Base-by-base conservation (phyloP, 2,329 filamentous ascomycete species). In the Podosphaera fusca region DNA sequence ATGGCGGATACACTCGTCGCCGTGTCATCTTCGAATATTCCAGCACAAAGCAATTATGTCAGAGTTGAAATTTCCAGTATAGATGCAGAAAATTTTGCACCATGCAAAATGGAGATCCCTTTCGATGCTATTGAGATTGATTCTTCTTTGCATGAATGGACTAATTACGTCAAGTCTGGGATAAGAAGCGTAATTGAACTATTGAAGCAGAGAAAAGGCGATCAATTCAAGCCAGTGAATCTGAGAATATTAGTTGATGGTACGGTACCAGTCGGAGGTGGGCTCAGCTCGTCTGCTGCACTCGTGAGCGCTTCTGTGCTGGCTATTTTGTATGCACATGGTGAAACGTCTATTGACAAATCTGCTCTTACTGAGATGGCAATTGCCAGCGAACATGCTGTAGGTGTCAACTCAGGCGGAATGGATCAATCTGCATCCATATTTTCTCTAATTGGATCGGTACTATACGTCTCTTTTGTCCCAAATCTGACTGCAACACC, bases 371-470 rank as follows among this genome's bases (percentile, higher is more conserved):
- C 90, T 1, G 89, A 96, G 71, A 76, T 96, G 55, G 89, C 92
- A 30, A 90, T 98, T 63, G 87, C 95, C 42, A 94, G 88, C 51
- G 92, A 98, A 72, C 81, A 92, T 58, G 83, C 85, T 14, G 92
- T 96, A 3, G 92, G 92, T 55, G 92, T 98, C 64, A 96, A 96
- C 71, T 94, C 88, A 4, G 92, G 92, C 69, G 92, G 89, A 57
- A 96, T 98, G 92, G 92, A 98, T 67, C 92, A 98, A 72, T 83
- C 88, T 12, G 92, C 92, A 38, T 96, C 90, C 0, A 90, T 98
- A 61, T 92, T 98, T 70, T 90, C 88, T 0, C 77, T 87, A 64
- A 81, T 82, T 62, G 89, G 87, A 55, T 86, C 85, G 45, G 88
- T 92, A 8, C 79, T 95, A 49, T 89, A 94, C 67, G 90, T 95